Conservation (phyloP, 345 rosid species). For the Microcos paniculata region DNA sequence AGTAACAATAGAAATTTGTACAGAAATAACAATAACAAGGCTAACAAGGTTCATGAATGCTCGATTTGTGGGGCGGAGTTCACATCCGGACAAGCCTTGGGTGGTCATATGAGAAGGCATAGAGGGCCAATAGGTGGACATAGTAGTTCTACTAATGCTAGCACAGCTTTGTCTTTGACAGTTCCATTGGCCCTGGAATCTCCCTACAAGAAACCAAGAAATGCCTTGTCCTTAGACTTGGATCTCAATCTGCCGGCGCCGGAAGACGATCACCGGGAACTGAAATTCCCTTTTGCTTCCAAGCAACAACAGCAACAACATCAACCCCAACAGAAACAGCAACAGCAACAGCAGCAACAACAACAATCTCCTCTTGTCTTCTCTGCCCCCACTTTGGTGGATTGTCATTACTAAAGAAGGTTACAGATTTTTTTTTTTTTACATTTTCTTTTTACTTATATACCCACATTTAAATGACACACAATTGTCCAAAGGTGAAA, state of each 20-base stretch:
- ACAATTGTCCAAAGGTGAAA: not conserved
- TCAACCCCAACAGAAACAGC: constrained; percentile 26
- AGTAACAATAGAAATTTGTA: constrained; percentile 22
- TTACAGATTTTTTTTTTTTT: not conserved
- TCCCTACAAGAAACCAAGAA: constrained; percentile 42
- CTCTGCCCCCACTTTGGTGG: constrained; percentile 85
- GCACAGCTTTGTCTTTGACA: constrained; percentile 43
- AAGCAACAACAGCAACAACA: constrained; percentile 47
- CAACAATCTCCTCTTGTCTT: constrained; percentile 55
- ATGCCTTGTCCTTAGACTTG: constrained; percentile 61
- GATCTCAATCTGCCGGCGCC: constrained; percentile 99
- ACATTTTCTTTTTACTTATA: not conserved
- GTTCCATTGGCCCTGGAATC: constrained; percentile 38
- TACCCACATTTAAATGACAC: not conserved
- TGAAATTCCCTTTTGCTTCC: constrained; percentile 48
- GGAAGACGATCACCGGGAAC: constrained; percentile 60
- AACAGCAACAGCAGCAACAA: constrained; percentile 34
- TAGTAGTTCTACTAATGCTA: constrained; percentile 18
- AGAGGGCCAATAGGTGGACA: constrained; percentile 37
- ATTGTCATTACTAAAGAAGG: constrained; percentile 78
- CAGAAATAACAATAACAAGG: constrained; percentile 24
- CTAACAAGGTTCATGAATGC: constrained; percentile 78
- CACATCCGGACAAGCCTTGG: constrained; percentile 93
- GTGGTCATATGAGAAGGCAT: constrained; percentile 98
- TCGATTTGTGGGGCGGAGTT: constrained; percentile 89